Base-by-base conservation (phyloP, 2,329 filamentous ascomycete species). In the Fusarium heterosporum region DNA sequence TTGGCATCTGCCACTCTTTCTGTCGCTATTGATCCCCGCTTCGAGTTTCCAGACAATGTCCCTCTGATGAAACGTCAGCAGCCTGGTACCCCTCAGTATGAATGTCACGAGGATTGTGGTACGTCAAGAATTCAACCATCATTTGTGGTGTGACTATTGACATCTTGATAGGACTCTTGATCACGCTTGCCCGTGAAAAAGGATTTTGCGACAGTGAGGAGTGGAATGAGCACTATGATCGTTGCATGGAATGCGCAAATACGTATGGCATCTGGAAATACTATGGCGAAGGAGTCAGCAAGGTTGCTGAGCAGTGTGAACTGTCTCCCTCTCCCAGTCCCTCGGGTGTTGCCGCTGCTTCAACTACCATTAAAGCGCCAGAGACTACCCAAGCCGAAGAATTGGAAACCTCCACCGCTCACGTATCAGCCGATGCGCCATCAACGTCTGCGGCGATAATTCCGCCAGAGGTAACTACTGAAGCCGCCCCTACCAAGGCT, bases 41-140 rank as follows among this genome's bases (percentile, higher is more conserved):
- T 69, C 84, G 86, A 71, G 34, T 71, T 51, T 12, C 69, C 68
- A 2, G 63, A 69, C 12, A 54, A 51, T 6, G 66, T 71, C 4
- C 68, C 69, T 22, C 65, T 82, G 4, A 60, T 79, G 52, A 77
- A 75, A 64, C 79, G 81, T 45, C 82, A 83, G 68, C 78, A 79
- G 17, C 80, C 80, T 13, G 82, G 81, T 8, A 80, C 80, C 9
- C 78, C 81, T 16, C 68, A 74, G 4, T 83, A 80, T 64, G 77
- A 79, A 22, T 84, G 82, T 72, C 81, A 83, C 61, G 78, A 79
- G 50, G 78, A 81, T 64, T 84, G 82, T 68, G 81, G 81, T 81
- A 73, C 36, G 76, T 72, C 17, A 65, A 72, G 42, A 72, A 73
- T 25, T 26, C 17, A 14, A 12, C 4, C 2, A 1, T 7, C 2